Evolutionary conservation across 176 grass and related monocot genomes (phyloP), one percentile per base, ranked within the genome.

Genomic region (Tillandsia leiboldiana): DNA sequence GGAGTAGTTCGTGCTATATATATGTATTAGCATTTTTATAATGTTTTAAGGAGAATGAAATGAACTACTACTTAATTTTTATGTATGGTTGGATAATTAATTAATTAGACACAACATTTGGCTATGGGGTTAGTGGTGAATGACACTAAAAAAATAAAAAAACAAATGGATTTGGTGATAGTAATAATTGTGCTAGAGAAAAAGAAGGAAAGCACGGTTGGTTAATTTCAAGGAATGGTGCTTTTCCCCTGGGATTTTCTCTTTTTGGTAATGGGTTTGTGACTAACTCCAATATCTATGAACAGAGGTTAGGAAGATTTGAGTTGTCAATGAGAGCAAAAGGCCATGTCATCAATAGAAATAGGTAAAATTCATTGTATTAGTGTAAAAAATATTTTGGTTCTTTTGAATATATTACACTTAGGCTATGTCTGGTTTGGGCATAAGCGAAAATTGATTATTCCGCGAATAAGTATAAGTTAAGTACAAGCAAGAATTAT

Each of bases 281-380:
- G 28, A 67, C 65, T 48, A 48, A 20, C 48, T 67, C 29, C 65
- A 67, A 67, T 67, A 67, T 49, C 65, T 47, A 47, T 63, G 20
- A 63, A 63, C 58, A 9, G 3, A 24, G 9, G 58, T 9, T 24
- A 10, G 24, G 33, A 67, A 67, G 65, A 49, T 20, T 61, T 61
- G 15, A 18, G 17, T 61, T 61, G 17, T 2, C 15, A 61, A 20
- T 59, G 56, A 20, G 15, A 20, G 11, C 12, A 42, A 28, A 8
- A 3, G 14, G 10, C 6, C 51, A 13, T 14, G 51, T 14, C 1
- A 53, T 53, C 12, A 53, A 53, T 53, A 12, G 51, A 10, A 14
- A 12, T 12, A 29, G 2, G 14, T 53, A 53, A 12, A 53, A 10
- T 53, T 12, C 2, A 11, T 53, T 12, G 10, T 3, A 53, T n/a